phyloP scores from a whole-genome alignment of 139 green algal genomes.

The Bryopsis sp. region DNA sequence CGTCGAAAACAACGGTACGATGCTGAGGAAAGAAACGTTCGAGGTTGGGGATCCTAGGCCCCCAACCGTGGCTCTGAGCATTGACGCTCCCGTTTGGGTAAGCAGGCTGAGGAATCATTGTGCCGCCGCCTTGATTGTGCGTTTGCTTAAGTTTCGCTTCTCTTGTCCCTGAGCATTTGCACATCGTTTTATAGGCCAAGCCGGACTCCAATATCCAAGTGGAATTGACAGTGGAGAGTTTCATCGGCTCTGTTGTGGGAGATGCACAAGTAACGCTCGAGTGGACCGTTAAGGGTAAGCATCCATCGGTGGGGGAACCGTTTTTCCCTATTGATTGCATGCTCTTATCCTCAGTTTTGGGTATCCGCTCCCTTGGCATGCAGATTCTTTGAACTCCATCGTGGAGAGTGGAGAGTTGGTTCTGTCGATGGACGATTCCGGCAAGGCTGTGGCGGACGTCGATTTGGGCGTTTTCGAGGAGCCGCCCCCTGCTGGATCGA shows the following conservation, averaged over 20 bases:
- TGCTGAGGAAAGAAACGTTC: no score
- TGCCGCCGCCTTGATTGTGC: no score
- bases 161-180: no score
- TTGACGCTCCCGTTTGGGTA: conserved; percentile 26
- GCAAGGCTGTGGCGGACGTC: neutral
- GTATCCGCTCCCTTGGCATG: no score
- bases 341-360: no score
- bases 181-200: conserved; percentile 4
- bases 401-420: neutral
- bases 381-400: neutral
- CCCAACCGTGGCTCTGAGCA: conserved; percentile 34
- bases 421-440: conserved; percentile 5
- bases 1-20: no score
- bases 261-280: neutral
- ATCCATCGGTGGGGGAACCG: no score
- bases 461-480: neutral
- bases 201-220: conserved; percentile 2
- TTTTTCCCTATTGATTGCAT: no score
- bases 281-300: neutral
- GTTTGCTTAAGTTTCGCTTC: no score
- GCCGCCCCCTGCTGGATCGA: neutral
- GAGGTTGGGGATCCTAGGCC: conserved; percentile 35
- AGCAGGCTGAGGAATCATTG: neutral
- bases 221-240: neutral
- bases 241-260: neutral